Evolutionary conservation across 2,329 filamentous ascomycete species (phyloP), one percentile per base, ranked within the genome.

Genomic region (Rhytidhysteron rufulum): DNA sequence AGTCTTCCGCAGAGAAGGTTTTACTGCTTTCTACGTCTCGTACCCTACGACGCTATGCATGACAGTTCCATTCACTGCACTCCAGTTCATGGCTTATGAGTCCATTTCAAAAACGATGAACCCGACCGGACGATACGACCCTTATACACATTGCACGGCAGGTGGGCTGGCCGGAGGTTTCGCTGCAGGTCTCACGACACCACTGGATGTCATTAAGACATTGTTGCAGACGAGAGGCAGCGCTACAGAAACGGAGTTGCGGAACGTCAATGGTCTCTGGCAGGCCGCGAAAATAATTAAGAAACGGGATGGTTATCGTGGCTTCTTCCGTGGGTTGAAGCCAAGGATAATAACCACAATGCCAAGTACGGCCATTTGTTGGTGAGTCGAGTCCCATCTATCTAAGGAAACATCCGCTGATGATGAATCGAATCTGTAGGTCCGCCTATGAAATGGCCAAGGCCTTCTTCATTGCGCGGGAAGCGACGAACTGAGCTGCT

Each of bases 311-410:
- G 93, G 93, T 25, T 76, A 86, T 57, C 75, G 73, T 41, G 93
- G 93, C 3, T 98, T 97, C 69, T 90, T 96, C 71, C 90, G 94
- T 62, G 93, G 93, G 31, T 80, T 96, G 62, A 83, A 86, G 55
- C 93, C 93, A 34, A 79, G 93, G 58, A 85, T 98, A 34, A 83
- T 98, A 47, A 96, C 90, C 9, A 95, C 93, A 2, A 97, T 97
- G 86, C 93, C 93, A 16, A 96, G 90, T 70, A 98, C 93, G 24
- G 93, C 93, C n/a, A 98, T 98, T 60, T 98, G 93, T 76, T 98
- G 93, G 93, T 93, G 64, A 59, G 75, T 67, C 13, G 17, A 19
- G 8, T 19, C n/a, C n/a, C n/a, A n/a, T n/a, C n/a, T n/a, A n/a
- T n/a, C n/a, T n/a, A n/a, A n/a, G n/a, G n/a, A n/a, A n/a, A n/a